Percentiles rank a stretch among this genome's conserved stretches.
Conservation (phyloP, 164 flowering plant genomes). For the Amborella trichopoda region DNA sequence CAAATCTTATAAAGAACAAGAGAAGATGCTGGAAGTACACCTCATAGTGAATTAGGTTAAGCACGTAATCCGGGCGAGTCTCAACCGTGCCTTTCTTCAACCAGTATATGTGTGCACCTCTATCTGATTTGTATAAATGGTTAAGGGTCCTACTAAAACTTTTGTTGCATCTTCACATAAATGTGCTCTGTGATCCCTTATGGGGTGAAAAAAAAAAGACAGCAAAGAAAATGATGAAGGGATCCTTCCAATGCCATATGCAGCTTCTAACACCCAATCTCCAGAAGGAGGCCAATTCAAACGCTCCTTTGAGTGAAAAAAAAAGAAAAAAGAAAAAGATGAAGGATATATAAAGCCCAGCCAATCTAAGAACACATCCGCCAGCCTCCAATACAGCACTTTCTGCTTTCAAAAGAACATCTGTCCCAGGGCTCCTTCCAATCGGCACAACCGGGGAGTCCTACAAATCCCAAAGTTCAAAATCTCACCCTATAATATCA, state of each 20-base stretch:
- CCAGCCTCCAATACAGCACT: conserved; percentile 60
- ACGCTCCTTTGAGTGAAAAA: no score
- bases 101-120: conserved; percentile 85
- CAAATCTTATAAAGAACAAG: background rate
- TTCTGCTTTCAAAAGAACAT: conserved; percentile 78
- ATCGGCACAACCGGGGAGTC: conserved; percentile 70
- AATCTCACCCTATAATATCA: no score
- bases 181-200: no score
- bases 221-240: background rate
- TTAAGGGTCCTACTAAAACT: no score
- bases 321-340: background rate
- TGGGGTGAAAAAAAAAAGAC: no score
- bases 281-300: no score
- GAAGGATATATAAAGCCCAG: conserved; percentile 97
- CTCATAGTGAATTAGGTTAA: conserved; percentile 96
- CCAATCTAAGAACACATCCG: conserved; percentile 84
- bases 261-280: background rate
- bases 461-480: conserved; percentile 41
- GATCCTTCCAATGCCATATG: background rate
- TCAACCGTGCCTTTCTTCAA: conserved; percentile 72
- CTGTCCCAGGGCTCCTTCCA: conserved; percentile 88
- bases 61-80: conserved; percentile 72
- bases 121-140: conserved; percentile 49
- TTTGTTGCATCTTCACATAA: no score
- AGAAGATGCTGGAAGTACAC: conserved; percentile 16